Conservation (phyloP, 176 grass and related monocot genomes). For the Musa beccarii region DNA sequence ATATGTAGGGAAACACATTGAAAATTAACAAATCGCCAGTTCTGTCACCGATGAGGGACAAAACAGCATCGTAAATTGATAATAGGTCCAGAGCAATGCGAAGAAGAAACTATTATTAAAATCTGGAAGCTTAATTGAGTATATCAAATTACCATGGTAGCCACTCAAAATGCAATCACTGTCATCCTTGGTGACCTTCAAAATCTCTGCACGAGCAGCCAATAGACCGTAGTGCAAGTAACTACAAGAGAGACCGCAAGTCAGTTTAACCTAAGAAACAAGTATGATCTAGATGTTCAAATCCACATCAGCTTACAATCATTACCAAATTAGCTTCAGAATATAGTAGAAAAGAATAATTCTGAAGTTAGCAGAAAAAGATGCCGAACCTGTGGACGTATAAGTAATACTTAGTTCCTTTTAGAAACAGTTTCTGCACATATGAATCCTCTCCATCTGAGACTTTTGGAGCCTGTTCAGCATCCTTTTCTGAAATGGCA, state of each 20-base stretch:
- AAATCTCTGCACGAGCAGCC: constrained; percentile 32
- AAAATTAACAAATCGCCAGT: neutral
- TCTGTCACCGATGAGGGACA: neutral
- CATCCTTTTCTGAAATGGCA: constrained; percentile 91
- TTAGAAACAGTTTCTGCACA: constrained; percentile 75
- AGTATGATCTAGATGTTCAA: neutral
- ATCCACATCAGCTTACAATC: neutral
- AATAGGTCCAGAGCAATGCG: neutral
- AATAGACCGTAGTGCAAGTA: constrained; percentile 41
- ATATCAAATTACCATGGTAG: constrained; percentile 26
- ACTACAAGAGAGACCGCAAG: constrained; percentile 3
- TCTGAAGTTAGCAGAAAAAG: neutral
- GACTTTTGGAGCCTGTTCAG: constrained; percentile 59
- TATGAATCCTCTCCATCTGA: constrained; percentile 79
- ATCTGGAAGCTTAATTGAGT: neutral
- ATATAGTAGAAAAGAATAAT: neutral
- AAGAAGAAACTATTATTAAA: neutral
- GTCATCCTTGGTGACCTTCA: constrained; percentile 21
- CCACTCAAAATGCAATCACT: constrained; percentile 46
- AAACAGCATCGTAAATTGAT: neutral
- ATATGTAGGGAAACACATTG: neutral
- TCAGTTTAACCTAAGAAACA: neutral
- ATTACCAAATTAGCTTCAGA: neutral
- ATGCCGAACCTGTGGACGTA: constrained; percentile 85
- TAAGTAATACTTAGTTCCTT: constrained; percentile 84